A percentile compares a stretch with the other conserved stretches of the same genome.
Evolutionary conservation across 2,329 filamentous ascomycete species (phyloP).

Genomic region (Alternaria conjuncta): DNA sequence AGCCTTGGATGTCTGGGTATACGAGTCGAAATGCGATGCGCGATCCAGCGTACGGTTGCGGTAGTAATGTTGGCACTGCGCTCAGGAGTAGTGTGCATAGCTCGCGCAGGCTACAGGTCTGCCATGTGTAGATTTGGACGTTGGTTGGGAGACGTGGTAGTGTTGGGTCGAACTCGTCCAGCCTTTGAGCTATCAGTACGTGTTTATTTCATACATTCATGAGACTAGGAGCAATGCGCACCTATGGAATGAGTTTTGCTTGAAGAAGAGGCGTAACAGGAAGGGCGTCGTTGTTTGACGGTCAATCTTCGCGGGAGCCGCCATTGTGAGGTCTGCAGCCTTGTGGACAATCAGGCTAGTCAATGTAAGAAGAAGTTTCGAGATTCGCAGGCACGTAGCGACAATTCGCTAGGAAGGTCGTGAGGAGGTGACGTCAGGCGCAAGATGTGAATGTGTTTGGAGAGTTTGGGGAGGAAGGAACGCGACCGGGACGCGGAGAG

Average conservation of each 20-base stretch:
- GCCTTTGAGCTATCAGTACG: slow-evolving; percentile 53
- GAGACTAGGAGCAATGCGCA: slow-evolving; percentile 34
- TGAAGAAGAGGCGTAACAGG: slow-evolving; percentile 84
- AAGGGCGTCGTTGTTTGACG: slow-evolving; percentile 79
- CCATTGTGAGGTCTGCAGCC: slow-evolving; percentile 35
- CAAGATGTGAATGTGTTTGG: background rate
- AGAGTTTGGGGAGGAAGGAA: slow-evolving; percentile 2
- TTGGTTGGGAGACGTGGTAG: slow-evolving; percentile 66
- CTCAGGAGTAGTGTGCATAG: slow-evolving; percentile 78
- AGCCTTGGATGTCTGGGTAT: slow-evolving; percentile 72
- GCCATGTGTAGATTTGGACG: slow-evolving; percentile 86
- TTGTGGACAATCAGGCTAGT: background rate
- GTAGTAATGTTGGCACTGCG: slow-evolving; percentile 72
- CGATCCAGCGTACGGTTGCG: slow-evolving; percentile 77
- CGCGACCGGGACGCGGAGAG: slow-evolving; percentile 30
- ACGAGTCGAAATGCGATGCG: slow-evolving; percentile 87
- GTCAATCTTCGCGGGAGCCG: slow-evolving; percentile 58
- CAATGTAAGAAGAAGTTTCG: background rate
- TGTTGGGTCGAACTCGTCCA: slow-evolving; percentile 69
- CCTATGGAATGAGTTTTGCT: slow-evolving; percentile 75
- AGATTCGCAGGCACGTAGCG: background rate
- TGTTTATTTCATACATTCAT: background rate
- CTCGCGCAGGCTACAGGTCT: slow-evolving; percentile 79
- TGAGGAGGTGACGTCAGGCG: slow-evolving; percentile 7
- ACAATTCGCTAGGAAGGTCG: background rate